Evolutionary conservation across 169 alveolate genomes (phyloP).

Genomic region (Hepatocystis sp.): DNA sequence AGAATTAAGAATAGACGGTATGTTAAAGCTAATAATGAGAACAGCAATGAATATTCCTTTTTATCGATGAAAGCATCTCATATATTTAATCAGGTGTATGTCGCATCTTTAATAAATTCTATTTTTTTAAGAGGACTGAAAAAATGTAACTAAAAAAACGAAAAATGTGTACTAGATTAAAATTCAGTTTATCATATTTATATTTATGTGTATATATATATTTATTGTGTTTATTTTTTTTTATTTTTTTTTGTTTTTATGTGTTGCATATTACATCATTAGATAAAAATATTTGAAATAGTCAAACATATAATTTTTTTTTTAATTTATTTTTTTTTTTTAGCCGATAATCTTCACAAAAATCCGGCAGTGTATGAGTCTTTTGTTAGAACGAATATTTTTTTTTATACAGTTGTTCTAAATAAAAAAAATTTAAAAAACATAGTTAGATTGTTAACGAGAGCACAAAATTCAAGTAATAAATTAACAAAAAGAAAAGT

Average conservation of each 20-base stretch:
- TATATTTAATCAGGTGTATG: conserved; percentile 72
- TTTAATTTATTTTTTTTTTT: conserved; percentile 19
- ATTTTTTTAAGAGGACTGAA: conserved; percentile 41
- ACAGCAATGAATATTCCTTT: conserved; percentile 65
- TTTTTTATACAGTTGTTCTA: conserved; percentile 37
- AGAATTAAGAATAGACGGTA: no score
- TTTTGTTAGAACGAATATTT: conserved; percentile 55
- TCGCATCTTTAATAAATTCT: conserved; percentile 42
- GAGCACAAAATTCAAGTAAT: conserved; percentile 31
- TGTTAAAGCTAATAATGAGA: no score
- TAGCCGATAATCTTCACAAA: conserved; percentile 48
- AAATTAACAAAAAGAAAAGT: not conserved
- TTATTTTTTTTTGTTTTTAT: no score
- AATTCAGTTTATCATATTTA: no score
- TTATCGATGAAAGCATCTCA: conserved; percentile 54
- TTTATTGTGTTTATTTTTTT: no score
- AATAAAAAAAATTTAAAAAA: conserved; percentile 41
- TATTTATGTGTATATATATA: no score
- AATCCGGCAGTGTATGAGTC: conserved; percentile 67
- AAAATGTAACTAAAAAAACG: conserved; percentile 14
- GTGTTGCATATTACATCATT: no score
- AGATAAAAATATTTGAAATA: no score
- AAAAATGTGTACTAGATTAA: no score
- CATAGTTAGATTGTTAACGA: conserved; percentile 26
- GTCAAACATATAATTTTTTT: not conserved